Base-by-base conservation (phyloP, 2,329 filamentous ascomycete species). In the Rachicladosporium sp. region DNA sequence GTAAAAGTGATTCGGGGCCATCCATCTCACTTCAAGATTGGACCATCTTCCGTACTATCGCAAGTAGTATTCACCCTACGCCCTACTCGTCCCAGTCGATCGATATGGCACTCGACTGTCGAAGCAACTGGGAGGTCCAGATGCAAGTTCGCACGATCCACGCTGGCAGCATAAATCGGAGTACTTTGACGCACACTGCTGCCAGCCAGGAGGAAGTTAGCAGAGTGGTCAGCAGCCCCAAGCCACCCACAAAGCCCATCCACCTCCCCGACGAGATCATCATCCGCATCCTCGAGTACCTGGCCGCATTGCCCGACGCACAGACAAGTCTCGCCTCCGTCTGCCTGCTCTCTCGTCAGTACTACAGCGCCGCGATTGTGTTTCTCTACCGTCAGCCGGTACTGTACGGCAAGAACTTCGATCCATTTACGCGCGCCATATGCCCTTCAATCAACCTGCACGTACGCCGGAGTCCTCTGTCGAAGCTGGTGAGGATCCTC, bases 201-300 rank as follows among this genome's bases (percentile, higher is more conserved):
- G 23, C 8, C 23, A 27, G 23, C 23, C 23, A 27, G 23, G 23
- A 27, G 23, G 23, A 27, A 27, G 23, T 27, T 27, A 27, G 23
- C 23, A 27, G 23, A 2, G 23, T 27, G 23, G 7, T 27, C 5
- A 8, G 8, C 23, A 27, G 23, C 23, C 23, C 23, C 23, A 27
- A 27, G 23, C 23, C 23, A 27, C 23, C 23, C 23, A 27, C 23
- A 27, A 27, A 27, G 35, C 47, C 50, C 33, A 46, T 53, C 41
- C 63, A 71, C 48, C 64, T 76, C 3, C 73, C 73, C 4, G 64
- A 69, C 42, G 73, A 77, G 52, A 59, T 77, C 19, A 46, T 77
- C 34, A 54, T 71, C 12, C 58, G 69, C 19, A 68, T 76, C 39
- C 49, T 74, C 27, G 54, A 56, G 33, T 64, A 65, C 46, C 45